Evolutionary conservation across 2,329 filamentous ascomycete species (phyloP).

Genomic region (Tolypocladium endophyticum): DNA sequence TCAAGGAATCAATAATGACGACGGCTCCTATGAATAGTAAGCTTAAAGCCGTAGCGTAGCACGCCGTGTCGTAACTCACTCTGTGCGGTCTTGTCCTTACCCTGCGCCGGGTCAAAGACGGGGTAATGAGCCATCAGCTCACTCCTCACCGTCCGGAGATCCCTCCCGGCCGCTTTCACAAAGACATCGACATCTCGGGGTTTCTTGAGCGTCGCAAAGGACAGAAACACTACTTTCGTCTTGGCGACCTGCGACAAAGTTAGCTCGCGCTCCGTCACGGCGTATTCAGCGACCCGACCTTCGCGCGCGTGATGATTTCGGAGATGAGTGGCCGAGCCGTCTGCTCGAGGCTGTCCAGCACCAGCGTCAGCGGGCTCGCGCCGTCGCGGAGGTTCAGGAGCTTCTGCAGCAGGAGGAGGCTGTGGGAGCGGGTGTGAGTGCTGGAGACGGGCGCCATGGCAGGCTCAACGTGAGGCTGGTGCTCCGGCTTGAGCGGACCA

Average conservation of each 20-base stretch:
- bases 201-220: conserved; percentile 62
- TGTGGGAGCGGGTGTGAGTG: conserved; percentile 70
- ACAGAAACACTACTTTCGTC: conserved; percentile 63
- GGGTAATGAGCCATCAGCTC: conserved; percentile 48
- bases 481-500: not conserved
- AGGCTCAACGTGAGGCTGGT: not conserved
- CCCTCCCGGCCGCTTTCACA: conserved; percentile 52
- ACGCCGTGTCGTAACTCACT: conserved; percentile 24
- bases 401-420: conserved; percentile 72
- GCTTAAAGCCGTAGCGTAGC: not conserved
- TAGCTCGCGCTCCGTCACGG: not conserved
- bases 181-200: conserved; percentile 57
- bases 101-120: conserved; percentile 22
- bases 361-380: conserved; percentile 74
- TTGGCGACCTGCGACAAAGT: conserved; percentile 39
- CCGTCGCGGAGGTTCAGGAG: conserved; percentile 68
- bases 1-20: conserved; percentile 71
- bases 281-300: conserved; percentile 33
- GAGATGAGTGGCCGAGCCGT: conserved; percentile 56
- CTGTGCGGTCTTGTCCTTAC: conserved; percentile 24
- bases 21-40: conserved; percentile 48
- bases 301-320: conserved; percentile 68
- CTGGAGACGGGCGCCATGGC: conserved; percentile 46
- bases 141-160: conserved; percentile 42
- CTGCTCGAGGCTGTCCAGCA: conserved; percentile 81